A percentile compares a stretch with the other conserved stretches of the same genome.
Evolutionary conservation across 176 grass and related monocot genomes (phyloP).

Genomic region (Aegilops tauschii): DNA sequence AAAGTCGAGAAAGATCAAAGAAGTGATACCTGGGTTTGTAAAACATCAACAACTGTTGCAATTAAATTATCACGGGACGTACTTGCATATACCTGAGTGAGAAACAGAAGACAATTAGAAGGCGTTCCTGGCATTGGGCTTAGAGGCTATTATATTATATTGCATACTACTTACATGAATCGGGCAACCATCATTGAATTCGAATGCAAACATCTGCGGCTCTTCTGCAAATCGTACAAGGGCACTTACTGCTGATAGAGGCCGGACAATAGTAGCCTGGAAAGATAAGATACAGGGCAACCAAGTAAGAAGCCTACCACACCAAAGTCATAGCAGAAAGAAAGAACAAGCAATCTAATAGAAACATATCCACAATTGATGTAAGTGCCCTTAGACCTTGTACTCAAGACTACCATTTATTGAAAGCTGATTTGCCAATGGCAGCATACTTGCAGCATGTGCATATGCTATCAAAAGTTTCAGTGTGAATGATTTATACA

Average conservation of each 20-base stretch:
- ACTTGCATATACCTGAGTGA: conserved; percentile 91
- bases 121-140: neutral
- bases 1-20: conserved; percentile 6
- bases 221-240: conserved; percentile 99
- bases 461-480: neutral
- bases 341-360: neutral
- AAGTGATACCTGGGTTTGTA: conserved; percentile 78
- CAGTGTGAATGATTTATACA: neutral
- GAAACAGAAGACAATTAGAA: conserved; percentile 33
- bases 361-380: conserved; percentile 3
- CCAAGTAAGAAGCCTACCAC: conserved; percentile 22
- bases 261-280: conserved; percentile 83
- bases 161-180: conserved; percentile 94
- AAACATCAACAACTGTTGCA: conserved; percentile 81
- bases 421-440: conserved; percentile 4
- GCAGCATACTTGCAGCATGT: neutral
- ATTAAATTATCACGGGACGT: conserved; percentile 96
- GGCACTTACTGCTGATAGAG: conserved; percentile 74
- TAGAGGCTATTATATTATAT: conserved; percentile 6
- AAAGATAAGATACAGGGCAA: conserved; percentile 34
- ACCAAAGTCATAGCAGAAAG: neutral
- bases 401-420: conserved; percentile 2
- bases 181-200: conserved; percentile 92
- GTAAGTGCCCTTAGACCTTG: neutral
- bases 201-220: conserved; percentile 98